Base-by-base conservation (phyloP, 345 rosid genomes). In the Passiflora organensis region DNA sequence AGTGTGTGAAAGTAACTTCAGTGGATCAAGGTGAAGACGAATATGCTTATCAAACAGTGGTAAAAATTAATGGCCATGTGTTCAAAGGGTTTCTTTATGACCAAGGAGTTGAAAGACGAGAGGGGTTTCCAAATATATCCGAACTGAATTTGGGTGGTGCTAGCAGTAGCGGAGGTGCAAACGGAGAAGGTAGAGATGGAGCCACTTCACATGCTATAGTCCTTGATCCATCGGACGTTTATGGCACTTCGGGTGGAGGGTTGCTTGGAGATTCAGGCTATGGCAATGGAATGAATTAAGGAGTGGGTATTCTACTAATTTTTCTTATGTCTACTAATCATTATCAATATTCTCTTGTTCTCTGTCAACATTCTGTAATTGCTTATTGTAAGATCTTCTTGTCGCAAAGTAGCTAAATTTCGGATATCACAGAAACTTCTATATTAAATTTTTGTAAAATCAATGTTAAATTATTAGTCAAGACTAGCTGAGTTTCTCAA, bases 41-140 rank as follows among this genome's bases (percentile, higher is more conserved):
- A 75, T 86, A 77, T 54, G 97, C 96, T 0, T 93, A 93, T 55
- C 96, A 93, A 52, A 96, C 97, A 2, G 84, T 77, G 58, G 97
- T 84, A 15, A 89, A 83, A 66, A 93, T 93, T 36, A 87, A 90
- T 6, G 96, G 99, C 14, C 99, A 75, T 64, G 83, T 93, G 15
- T 93, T 86, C 58, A 89, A 85, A 80, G 99, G 99, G 57, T 73
- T 93, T 71, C 68, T 93, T 34, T 89, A 89, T 20, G 96, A 89
- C 65, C 94, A 83, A 76, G 97, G 99, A 46, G 72, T 66, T 54
- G 91, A 83, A 66, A 56, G 75, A 13, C 73, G 82, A 64, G 94
- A 93, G 17, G 82, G 80, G 47, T 80, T 84, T 43, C 95, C 96
- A 11, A 81, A 83, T 46, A 53, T 93, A 38, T 89, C 99, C 4